phyloP scores from a whole-genome alignment of 2,329 filamentous ascomycete genomes.

The Nemania sp. region DNA sequence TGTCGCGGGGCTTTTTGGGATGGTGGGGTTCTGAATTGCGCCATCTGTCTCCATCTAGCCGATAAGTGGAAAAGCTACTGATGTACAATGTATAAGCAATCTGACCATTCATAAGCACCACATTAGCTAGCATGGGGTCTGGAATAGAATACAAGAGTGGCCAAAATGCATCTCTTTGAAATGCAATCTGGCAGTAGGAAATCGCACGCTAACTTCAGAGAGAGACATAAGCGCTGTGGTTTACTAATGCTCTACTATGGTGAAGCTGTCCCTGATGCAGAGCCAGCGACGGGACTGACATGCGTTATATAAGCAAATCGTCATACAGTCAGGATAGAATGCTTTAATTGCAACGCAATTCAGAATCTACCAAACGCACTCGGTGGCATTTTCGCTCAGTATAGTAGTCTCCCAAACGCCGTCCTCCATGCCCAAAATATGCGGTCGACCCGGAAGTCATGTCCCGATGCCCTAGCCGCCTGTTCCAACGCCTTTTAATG shows the following conservation, averaged over 20 bases:
- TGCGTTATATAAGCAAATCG: background rate
- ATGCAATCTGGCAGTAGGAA: background rate
- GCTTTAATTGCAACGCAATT: background rate
- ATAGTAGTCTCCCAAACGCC: conserved; percentile 20
- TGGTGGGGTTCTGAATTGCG: conserved; percentile 29
- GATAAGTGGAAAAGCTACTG: background rate
- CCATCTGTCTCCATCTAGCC: conserved; percentile 14
- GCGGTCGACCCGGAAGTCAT: conserved; percentile 7
- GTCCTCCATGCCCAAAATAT: conserved; percentile 7
- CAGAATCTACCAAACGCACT: background rate
- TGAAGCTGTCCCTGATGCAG: background rate
- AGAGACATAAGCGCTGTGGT: background rate
- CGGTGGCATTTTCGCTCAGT: conserved; percentile 2
- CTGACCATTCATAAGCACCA: background rate
- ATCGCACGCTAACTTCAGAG: background rate
- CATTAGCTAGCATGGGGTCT: conserved; percentile 23
- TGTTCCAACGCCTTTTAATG: conserved; percentile 33
- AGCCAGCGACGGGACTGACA: background rate
- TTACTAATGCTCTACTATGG: conserved; percentile 1
- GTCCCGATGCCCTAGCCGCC: conserved; percentile 15
- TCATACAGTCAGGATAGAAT: background rate
- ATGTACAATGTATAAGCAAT: background rate
- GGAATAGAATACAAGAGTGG: too few species aligned
- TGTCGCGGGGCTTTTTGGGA: conserved; percentile 31
- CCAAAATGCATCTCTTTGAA: too few species aligned